A percentile compares a stretch with the other conserved stretches of the same genome.
phyloP scores from a whole-genome alignment of 768 basidiomycete species.

The Holtermannia corniformis region DNA sequence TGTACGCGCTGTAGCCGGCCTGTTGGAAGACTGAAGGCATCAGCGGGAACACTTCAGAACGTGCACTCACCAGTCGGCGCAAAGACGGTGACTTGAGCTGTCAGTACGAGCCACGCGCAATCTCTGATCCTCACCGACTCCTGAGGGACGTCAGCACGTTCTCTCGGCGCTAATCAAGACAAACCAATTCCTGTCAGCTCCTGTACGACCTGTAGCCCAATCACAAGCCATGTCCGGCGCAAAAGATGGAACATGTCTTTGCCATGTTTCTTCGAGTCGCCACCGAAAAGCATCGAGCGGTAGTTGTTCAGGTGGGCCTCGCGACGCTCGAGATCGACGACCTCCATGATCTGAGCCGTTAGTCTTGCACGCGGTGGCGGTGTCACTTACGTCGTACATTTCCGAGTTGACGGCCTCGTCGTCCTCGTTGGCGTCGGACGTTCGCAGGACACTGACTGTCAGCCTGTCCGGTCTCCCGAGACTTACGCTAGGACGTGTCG shows the following conservation, averaged over 20 bases:
- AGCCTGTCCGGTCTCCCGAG: neutral
- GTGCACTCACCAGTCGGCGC: no score
- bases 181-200: constrained; percentile 19
- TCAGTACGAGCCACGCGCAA: no score
- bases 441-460: constrained; percentile 5
- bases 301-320: constrained; percentile 5
- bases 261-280: neutral
- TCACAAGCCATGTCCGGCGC: constrained; percentile 13
- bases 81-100: no score
- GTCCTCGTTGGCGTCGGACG: constrained; percentile 7
- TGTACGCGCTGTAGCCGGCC: constrained; percentile 16
- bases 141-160: neutral
- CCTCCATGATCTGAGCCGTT: constrained; percentile 13
- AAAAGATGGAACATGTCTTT: constrained; percentile 1
- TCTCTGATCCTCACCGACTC: no score
- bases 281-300: constrained; percentile 13
- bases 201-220: constrained; percentile 25
- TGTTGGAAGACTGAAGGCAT: constrained; percentile 8
- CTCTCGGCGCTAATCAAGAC: constrained; percentile 1
- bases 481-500: constrained; percentile 9
- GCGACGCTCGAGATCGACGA: constrained; percentile 18
- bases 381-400: constrained; percentile 10
- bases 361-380: neutral
- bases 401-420: constrained; percentile 7
- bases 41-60: no score